Base-by-base conservation (phyloP, 495 filamentous ascomycete species). In the Delitschia confertaspora region DNA sequence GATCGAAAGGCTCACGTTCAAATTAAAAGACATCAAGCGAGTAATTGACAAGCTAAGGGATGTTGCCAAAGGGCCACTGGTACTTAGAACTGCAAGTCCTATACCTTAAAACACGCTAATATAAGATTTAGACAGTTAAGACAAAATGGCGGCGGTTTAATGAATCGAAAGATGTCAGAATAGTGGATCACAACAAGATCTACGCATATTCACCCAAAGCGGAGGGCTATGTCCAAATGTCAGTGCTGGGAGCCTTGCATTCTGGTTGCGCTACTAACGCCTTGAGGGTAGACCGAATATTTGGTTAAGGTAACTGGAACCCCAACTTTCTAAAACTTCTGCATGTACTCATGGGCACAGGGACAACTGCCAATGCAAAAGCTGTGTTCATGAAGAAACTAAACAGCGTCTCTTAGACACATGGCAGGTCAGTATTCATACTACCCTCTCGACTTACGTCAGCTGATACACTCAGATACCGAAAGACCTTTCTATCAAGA, bases 341-440 rank as follows among this genome's bases (percentile, higher is more conserved):
- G 17, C 16, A 21, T 26, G 8, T 6, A 29, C 11, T 18, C 27
- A 24, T 13, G 33, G 38, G 17, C 22, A 17, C 18, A 88, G 87
- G 53, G 87, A 94, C 41, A 83, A 88, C 55, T 94, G 87, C 56
- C 83, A 78, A 36, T 94, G 87, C 56, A 44, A 59, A 0, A 58
- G 66, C 35, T 95, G 88, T 59, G 69, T 86, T 7, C 79, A 93
- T 57, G 77, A 75, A 45, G 76, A 82, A 38, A 95, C 88, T 10
- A 76, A 63, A 58, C 88, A 95, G 61, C 70, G 85, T 23, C 71
- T 72, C 20, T 68, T 82, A 26, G 71, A 89, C 54, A 87, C 79
- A 0, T 88, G 88, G 53, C 62, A 61, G 44, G 80, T 83, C 68
- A 49, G 68, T 23, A 16, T 4, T 19, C 16, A 11, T 7, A 23